phyloP scores from a whole-genome alignment of 257 asterid genomes.

The Perilla frutescens region DNA sequence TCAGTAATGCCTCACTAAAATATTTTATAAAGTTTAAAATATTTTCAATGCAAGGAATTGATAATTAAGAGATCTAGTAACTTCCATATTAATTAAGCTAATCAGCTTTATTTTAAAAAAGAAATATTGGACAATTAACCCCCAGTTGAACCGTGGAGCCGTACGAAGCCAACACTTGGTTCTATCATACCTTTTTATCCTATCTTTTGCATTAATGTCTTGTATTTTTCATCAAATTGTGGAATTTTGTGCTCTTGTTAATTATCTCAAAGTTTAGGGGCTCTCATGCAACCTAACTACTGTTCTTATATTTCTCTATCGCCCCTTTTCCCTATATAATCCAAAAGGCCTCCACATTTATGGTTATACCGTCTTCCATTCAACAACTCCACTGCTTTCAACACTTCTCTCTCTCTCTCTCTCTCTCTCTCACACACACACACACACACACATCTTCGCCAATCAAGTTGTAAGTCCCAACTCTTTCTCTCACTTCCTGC shows the following conservation, averaged over 20 bases:
- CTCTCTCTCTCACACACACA: neutral
- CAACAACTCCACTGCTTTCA: neutral
- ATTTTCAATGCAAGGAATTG: neutral
- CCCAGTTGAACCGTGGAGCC: conserved; percentile 33
- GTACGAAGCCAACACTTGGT: conserved; percentile 37
- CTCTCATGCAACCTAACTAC: conserved; percentile 37
- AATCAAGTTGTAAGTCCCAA: conserved; percentile 27
- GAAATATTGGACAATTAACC: neutral
- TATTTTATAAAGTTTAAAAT: neutral
- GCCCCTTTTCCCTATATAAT: conserved; percentile 43
- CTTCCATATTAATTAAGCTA: conserved; percentile 12
- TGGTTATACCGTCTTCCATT: neutral
- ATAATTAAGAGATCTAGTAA: neutral
- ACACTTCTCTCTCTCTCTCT: neutral
- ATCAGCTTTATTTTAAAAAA: neutral
- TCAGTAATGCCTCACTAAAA: neutral
- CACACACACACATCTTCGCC: neutral
- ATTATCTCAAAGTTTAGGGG: conserved; percentile 39
- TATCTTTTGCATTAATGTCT: conserved; percentile 35
- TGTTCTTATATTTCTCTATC: conserved; percentile 12
- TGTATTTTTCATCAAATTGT: conserved; percentile 34
- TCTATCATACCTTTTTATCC: conserved; percentile 35
- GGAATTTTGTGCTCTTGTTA: conserved; percentile 26
- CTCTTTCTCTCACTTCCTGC: neutral
- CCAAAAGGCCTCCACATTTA: conserved; percentile 37